Percentiles rank a stretch among this genome's conserved stretches.
These are phyloP conservation scores for Populus tremula DNA, from an alignment of 345 rosid genomes.

Conservation along the genomic window DNA sequence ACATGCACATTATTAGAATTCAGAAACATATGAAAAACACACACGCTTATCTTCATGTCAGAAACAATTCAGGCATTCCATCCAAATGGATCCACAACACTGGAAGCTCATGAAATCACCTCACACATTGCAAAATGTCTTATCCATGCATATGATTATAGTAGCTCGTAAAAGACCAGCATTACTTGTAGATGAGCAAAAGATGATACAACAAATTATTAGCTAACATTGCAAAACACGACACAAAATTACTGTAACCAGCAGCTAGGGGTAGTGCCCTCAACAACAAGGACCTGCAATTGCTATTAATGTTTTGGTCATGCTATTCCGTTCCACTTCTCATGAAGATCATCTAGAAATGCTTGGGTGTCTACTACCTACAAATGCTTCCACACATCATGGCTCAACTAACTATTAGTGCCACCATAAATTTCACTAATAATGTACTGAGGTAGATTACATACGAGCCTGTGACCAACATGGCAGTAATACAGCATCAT, in stretches of 20 bases:
- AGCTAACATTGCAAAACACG: background rate
- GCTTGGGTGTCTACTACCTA: background rate
- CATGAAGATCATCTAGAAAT: background rate
- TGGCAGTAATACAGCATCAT: background rate
- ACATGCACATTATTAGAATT: slow-evolving; percentile 26
- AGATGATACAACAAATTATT: background rate
- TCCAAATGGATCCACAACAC: background rate
- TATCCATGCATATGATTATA: background rate
- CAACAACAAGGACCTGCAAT: background rate
- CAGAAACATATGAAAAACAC: slow-evolving; percentile 4
- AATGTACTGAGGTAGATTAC: background rate
- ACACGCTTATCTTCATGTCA: background rate
- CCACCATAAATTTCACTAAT: background rate
- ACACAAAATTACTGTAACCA: background rate
- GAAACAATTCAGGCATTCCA: background rate
- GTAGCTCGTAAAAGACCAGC: background rate
- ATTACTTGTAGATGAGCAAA: background rate
- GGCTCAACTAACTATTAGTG: background rate
- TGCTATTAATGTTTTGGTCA: background rate
- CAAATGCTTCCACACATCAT: background rate
- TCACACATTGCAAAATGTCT: background rate
- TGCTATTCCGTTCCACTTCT: background rate
- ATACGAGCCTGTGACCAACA: background rate
- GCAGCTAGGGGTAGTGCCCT: background rate
- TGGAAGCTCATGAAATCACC: background rate